Base-by-base conservation (phyloP, 1,284 basidiomycete genomes). In the Trichosporon ovoides region DNA sequence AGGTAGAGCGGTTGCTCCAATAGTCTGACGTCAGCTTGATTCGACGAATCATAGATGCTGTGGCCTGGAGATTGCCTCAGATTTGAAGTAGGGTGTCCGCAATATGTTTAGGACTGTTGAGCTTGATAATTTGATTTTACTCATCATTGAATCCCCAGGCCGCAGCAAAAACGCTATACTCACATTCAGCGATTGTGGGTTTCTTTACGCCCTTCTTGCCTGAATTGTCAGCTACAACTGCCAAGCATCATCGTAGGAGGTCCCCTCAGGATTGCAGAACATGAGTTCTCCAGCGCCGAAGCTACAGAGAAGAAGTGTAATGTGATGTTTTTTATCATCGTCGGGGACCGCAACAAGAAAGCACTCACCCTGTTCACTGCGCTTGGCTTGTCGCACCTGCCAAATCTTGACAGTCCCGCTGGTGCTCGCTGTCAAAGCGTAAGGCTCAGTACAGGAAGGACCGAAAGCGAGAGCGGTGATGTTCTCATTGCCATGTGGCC, bases 1-100 rank as follows among this genome's bases (percentile, higher is more conserved):
- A 82, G 1, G 84, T 84, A 3, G 89, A 87, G 37, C 87, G 84
- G 43, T 83, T 80, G 20, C 86, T 81, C 90, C 91, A 95, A 63
- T 84, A 88, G 53, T 83, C 91, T 92, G 62, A 11, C 38, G 60
- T 66, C 64, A 73, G 71, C 63, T 43, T 18, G 12, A 3, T 38
- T 7, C 46, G 11, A 33, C 31, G 48, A 22, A 6, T 18, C 52
- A 40, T 18, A n/a, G 18, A 60, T 43, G 34, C 48, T 37, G 48
- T n/a, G 54, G 36, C 55, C 53, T 19, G 34, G 54, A 52, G 28
- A 68, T 59, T 36, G 52, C 63, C 63, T 76, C 74, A 76, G 75
- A 75, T 69, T 72, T 73, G 72, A 77, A 77, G 72, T 74, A 74
- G 67, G 64, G 61, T 57, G 65, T 78, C 75, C 66, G 68, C 75